Evolutionary conservation across 2,329 filamentous ascomycete genomes (phyloP), one percentile per base, ranked within the genome.

Genomic region (Fusarium sp.): DNA sequence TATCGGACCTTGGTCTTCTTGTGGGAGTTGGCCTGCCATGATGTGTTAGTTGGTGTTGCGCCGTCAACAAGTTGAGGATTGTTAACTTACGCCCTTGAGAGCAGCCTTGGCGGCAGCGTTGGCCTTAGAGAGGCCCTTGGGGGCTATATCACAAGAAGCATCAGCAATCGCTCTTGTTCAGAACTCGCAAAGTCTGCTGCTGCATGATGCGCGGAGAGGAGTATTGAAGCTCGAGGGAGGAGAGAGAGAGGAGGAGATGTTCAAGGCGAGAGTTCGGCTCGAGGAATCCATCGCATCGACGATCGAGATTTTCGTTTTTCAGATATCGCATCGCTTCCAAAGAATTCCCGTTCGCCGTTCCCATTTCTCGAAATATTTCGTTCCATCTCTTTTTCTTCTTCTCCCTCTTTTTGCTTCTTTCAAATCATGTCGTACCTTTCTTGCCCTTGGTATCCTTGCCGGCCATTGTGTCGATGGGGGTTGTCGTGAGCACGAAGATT

Each of bases 21-120:
- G 88, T 96, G 91, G 73, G 85, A 82, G 84, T 87, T 85, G 77
- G 86, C 82, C 87, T 90, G 74, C 38, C 8, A 27, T 24, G 7
- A 8, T 37, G 34, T 29, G 65, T 72, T 62, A 77, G 70, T 16
- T 29, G 20, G 31, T 27, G 45, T 50, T 34, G 6, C 20, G 52
- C 4, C 11, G 14, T 45, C 22, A 9, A 1, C 6, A 27, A 16
- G 27, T 6, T 45, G 6, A 45, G 37, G 16, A 70, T 77, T 7
- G 40, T 60, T 70, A 93, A 93, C 94, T 89, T 95, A 97, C 94
- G 86, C 95, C 96, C 89, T 94, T 94, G 82, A 98, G 93, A 83
- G 95, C 93, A 85, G 96, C 94, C 91, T 99, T 98, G 82, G 96
- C 94, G 85, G 96, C 96, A 84, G 93, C 92, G 83, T 92, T 93